A percentile compares a stretch with the other conserved stretches of the same genome.
phyloP scores from a whole-genome alignment of 73 alveolate species.

The Paramecium tetraurelia region DNA sequence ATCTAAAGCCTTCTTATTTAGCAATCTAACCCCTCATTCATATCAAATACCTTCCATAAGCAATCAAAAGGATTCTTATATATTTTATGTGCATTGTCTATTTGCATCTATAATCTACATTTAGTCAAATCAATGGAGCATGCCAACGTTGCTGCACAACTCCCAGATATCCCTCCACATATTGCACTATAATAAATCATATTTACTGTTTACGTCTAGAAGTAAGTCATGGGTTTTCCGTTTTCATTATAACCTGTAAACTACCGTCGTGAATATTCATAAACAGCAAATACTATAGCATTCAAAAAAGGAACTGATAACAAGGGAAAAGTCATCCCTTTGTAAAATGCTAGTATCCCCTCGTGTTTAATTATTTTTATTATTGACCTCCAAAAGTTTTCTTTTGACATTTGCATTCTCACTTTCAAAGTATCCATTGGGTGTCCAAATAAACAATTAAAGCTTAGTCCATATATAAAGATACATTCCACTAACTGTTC shows the following conservation, averaged over 20 bases:
- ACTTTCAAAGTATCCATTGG: conserved; percentile 61
- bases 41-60: not conserved
- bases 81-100: conserved; percentile 21
- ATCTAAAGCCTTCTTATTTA: conserved; percentile 50
- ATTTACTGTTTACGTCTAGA: not conserved
- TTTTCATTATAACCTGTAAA: not conserved
- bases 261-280: conserved; percentile 60
- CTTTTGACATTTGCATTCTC: conserved; percentile 54
- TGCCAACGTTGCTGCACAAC: conserved; percentile 53
- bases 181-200: not conserved
- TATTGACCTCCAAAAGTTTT: not conserved
- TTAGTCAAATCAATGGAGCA: conserved; percentile 70
- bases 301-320: conserved; percentile 64
- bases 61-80: conserved; percentile 59
- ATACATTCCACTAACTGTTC: conserved; percentile 52
- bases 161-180: conserved; percentile 65
- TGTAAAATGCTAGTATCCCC: conserved; percentile 58
- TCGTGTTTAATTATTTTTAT: conserved; percentile 21
- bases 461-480: not conserved
- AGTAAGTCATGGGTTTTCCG: conserved; percentile 25
- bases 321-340: conserved; percentile 69
- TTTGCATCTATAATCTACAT: conserved; percentile 67
- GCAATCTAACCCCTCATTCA: not conserved
- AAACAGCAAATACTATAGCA: conserved; percentile 68
- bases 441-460: conserved; percentile 52